Base-by-base conservation (phyloP, 1,284 basidiomycete genomes). In the Papiliotrema laurentii region DNA sequence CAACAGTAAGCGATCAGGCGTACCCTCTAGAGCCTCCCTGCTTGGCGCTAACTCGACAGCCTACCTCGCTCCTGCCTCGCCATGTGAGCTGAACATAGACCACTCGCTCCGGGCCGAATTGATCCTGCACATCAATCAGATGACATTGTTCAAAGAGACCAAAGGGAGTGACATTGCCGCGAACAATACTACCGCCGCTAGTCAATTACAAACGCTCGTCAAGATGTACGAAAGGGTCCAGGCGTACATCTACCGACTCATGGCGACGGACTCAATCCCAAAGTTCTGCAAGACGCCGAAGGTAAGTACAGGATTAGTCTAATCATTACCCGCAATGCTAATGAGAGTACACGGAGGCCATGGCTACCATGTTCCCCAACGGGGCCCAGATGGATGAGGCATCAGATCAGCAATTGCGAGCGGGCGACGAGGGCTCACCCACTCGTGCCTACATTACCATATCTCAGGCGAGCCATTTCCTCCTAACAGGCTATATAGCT, bases 201-300 rank as follows among this genome's bases (percentile, higher is more conserved):
- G 87, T 37, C 94, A 98, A 73, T 78, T 98, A 46, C 90, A 96
- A 76, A 88, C 83, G 45, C 86, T 97, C 80, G 90, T 98, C 60
- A 79, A 83, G 55, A 76, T 97, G 59, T 98, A 97, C 74, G 93
- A 94, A 74, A 83, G 92, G 49, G 97, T 98, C 52, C 94, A 97
- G 75, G 86, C 82, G 33, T 92, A 97, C 70, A 92, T 97, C 60
- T 97, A 97, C 80, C 82, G 93, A 46, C 74, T 97, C 59, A 96
- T 98, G 89, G 93, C 94, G 7, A 96, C 91, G 49, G 94, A 98
- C 72, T 97, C 92, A 7, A 87, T 97, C 25, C 93, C 93, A 19
- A 92, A 92, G 64, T 69, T 73, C 49, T 67, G 63, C 51, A 73
- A 73, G 55, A 73, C 69, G 16, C 68, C 69, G 44, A 60, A 63